Evolutionary conservation across 495 filamentous ascomycete species (phyloP), one percentile per base, ranked within the genome.

Genomic region (Penicillium flavigenum): DNA sequence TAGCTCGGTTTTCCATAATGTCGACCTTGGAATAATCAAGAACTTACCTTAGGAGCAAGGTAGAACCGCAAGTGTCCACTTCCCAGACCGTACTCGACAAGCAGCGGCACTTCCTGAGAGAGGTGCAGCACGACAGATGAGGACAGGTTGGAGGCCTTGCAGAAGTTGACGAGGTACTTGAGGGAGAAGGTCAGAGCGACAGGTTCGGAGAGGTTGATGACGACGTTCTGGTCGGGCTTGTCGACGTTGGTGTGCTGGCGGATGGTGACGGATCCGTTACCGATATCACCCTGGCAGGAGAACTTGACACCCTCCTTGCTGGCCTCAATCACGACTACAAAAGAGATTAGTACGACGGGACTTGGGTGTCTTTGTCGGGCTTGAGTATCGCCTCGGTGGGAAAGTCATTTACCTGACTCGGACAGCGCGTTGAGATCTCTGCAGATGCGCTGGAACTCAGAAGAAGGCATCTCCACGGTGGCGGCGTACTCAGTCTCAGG

Each of bases 141-240:
- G 54, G 91, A 94, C 53, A 99, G 79, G 51, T 86, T 85, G 68
- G 88, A 87, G 38, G 94, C 94, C 81, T 99, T 99, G 86, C 94
- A 98, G 81, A 99, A 99, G 83, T 96, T 96, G 83, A 95, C 91
- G 5, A 99, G 86, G 78, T 99, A 99, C 76, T 99, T 99, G 63
- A 98, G 89, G 44, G 94, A 97, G 83, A 99, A 99, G 32, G 93
- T 99, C 43, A 99, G 85, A 45, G 89, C 80, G 58, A 98, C 95
- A 54, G 95, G 90, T 79, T 99, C 94, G 45, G 85, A 86, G 48
- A 99, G 85, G 61, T 89, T 84, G 63, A 99, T 96, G 58, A 90
- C 85, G 67, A 97, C 86, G 67, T 92, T 90, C 66, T 86, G 76
- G 0, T 88, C 85, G 36, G 91, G 86, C 80, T 97, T 96, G 27